Evolutionary conservation across 805 yeast genomes (phyloP), one percentile per base, ranked within the genome.

Genomic region (Maudiozyma saulgeensis): DNA sequence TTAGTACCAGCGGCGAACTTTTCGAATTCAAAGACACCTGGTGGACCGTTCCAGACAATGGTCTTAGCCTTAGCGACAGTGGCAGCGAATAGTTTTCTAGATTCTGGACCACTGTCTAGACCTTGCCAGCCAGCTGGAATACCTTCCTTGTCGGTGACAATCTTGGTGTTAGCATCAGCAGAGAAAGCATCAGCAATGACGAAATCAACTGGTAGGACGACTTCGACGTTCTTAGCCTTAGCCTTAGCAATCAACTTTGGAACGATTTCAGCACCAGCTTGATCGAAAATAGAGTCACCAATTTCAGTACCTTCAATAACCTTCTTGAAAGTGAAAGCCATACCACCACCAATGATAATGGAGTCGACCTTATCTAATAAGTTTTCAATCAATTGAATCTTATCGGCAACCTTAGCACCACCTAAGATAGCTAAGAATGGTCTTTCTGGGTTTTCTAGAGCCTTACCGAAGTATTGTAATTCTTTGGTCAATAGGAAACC

Each of bases 11-110:
- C 74, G 61, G 96, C 84, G 69, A 93, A 93, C 66, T 78, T 79
- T 60, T 87, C 96, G 66, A 93, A 93, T 78, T 93, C 99, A 70
- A 93, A 93, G 61, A 93, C 99, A 80, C 99, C 99, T 74, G 99
- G 97, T 58, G 99, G 99, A 71, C 99, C 99, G 78, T 93, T 93
- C 99, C 99, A 93, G 69, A 93, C 93, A 65, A 93, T 93, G 66
- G 99, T 93, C 82, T 91, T 90, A 62, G 99, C 95, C 74, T 84
- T 78, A 58, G 85, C 85, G 63, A 93, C 87, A 56, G 96, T 83
- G 58, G 76, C 82, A 59, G 83, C 79, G 69, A 87, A 93, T 61
- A 86, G 78, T 72, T 81, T 79, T 66, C 80, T 77, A 54, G 96
- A 79, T 77, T 87, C 84, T 75, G 90, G 90, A 75, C 99, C 99